Evolutionary conservation across 345 rosid species (phyloP).

Genomic region (Abelmoschus esculentus): DNA sequence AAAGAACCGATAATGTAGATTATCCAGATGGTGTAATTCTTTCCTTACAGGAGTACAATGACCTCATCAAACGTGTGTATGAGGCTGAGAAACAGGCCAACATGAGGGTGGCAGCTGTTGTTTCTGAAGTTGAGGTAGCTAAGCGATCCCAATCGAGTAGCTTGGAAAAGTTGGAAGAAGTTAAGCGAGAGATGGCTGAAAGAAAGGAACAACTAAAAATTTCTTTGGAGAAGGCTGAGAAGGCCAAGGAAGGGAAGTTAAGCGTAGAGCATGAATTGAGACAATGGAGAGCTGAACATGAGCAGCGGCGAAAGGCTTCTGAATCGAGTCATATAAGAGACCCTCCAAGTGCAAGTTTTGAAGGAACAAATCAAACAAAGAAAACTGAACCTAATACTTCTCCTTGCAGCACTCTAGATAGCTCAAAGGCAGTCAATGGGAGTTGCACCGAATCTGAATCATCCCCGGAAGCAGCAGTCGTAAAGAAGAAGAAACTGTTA

Average conservation of each 20-base stretch:
- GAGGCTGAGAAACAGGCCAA: conserved; percentile 78
- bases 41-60: conserved; percentile 78
- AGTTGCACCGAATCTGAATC: conserved; percentile 24
- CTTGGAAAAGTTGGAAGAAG: conserved; percentile 55
- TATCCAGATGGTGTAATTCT: conserved; percentile 53
- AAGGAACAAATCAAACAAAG: conserved; percentile 31
- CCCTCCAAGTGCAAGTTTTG: conserved; percentile 26
- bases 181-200: conserved; percentile 43
- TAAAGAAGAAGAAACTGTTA: conserved; percentile 64
- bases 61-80: conserved; percentile 68
- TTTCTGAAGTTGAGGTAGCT: conserved; percentile 62
- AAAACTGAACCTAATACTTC: conserved; percentile 11
- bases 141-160: conserved; percentile 54
- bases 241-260: conserved; percentile 82
- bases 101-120: conserved; percentile 53
- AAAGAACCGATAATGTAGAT: conserved; percentile 27
- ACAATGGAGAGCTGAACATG: conserved; percentile 83
- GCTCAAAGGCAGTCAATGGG: conserved; percentile 23
- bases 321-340: conserved; percentile 30
- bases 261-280: conserved; percentile 80
- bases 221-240: conserved; percentile 74
- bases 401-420: conserved; percentile 8
- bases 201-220: conserved; percentile 51
- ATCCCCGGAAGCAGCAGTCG: conserved; percentile 25
- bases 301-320: conserved; percentile 47